Evolutionary conservation across 2,329 filamentous ascomycete genomes (phyloP).

Genomic region (Fusarium poae): DNA sequence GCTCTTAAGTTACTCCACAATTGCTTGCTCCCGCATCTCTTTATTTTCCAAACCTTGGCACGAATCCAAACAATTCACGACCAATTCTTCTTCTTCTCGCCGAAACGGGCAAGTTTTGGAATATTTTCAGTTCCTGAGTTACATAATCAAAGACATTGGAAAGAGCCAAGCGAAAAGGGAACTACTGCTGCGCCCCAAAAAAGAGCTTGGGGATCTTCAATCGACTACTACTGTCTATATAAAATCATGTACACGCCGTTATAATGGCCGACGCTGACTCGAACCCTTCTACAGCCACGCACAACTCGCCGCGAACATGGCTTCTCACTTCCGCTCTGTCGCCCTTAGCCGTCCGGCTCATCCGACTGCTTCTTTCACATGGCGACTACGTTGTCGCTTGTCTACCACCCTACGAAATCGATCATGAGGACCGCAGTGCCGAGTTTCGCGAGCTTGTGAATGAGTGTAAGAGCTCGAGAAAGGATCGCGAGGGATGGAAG

Average conservation of each 20-base stretch:
- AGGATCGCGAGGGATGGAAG: slow-evolving; percentile 81
- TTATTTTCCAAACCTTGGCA: slow-evolving; percentile 20
- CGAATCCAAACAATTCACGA: slow-evolving; percentile 8
- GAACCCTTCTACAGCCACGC: slow-evolving; percentile 64
- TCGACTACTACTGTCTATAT: slow-evolving; percentile 11
- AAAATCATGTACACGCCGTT: slow-evolving; percentile 45
- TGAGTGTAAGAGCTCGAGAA: slow-evolving; percentile 72
- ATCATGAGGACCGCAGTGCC: slow-evolving; percentile 78
- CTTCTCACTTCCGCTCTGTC: slow-evolving; percentile 89
- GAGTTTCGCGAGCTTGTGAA: slow-evolving; percentile 86
- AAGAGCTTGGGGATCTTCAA: slow-evolving; percentile 18
- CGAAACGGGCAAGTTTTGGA: slow-evolving; percentile 13
- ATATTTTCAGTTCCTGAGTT: slow-evolving; percentile 5
- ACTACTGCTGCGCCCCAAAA: neutral
- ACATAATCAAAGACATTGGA: slow-evolving; percentile 32
- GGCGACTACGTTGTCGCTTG: slow-evolving; percentile 92
- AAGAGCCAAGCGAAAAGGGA: slow-evolving; percentile 24
- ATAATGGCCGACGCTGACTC: slow-evolving; percentile 54
- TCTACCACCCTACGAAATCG: slow-evolving; percentile 81
- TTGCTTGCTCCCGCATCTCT: slow-evolving; percentile 36
- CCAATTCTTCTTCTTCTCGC: slow-evolving; percentile 7
- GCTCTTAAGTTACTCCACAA: slow-evolving; percentile 35
- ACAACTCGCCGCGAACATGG: slow-evolving; percentile 88
- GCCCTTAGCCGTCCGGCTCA: slow-evolving; percentile 85
- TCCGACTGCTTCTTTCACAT: slow-evolving; percentile 85